A percentile compares a stretch with the other conserved stretches of the same genome.
These are phyloP conservation scores for Priceomyces carsonii DNA, from an alignment of 805 yeast species.

Conservation along the genomic window DNA sequence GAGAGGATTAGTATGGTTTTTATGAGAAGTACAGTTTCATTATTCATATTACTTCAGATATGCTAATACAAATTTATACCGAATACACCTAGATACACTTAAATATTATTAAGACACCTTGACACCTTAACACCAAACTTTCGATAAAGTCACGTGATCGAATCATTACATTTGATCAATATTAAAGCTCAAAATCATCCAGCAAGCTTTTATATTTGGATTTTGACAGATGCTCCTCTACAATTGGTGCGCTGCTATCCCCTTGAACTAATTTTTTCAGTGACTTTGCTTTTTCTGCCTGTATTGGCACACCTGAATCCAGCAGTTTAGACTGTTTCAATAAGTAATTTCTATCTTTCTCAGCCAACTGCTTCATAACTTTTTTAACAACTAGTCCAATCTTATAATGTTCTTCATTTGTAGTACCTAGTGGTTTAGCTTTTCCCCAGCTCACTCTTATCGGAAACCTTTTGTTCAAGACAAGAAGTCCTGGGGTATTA, in stretches of 20 bases:
- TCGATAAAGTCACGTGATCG: too few relatives aligned
- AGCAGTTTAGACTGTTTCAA: too few relatives aligned
- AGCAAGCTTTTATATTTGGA: constrained; percentile 11
- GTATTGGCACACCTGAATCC: too few relatives aligned
- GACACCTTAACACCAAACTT: too few relatives aligned
- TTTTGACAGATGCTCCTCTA: too few relatives aligned
- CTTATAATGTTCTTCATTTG: constrained; percentile 47
- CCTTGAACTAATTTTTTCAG: background rate
- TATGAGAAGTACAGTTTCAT: constrained; percentile 18
- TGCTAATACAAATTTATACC: background rate
- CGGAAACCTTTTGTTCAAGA: constrained; percentile 40
- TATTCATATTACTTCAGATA: constrained; percentile 16
- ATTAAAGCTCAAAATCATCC: constrained; percentile 17
- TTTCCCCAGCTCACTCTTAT: constrained; percentile 59
- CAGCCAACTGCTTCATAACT: constrained; percentile 54
- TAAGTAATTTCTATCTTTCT: constrained; percentile 27
- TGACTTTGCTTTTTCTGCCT: constrained; percentile 2
- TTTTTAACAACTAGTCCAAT: constrained; percentile 51
- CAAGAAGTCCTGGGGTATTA: constrained; percentile 32
- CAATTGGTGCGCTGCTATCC: too few relatives aligned
- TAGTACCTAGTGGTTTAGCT: constrained; percentile 40
- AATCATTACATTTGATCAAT: too few relatives aligned
- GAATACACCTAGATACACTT: background rate
- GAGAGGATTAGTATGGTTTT: constrained; percentile 14
- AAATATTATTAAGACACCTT: too few relatives aligned